These are phyloP conservation scores for Leishmania tarentolae DNA, from an alignment of 208 protist species.

Conservation along the genomic window DNA sequence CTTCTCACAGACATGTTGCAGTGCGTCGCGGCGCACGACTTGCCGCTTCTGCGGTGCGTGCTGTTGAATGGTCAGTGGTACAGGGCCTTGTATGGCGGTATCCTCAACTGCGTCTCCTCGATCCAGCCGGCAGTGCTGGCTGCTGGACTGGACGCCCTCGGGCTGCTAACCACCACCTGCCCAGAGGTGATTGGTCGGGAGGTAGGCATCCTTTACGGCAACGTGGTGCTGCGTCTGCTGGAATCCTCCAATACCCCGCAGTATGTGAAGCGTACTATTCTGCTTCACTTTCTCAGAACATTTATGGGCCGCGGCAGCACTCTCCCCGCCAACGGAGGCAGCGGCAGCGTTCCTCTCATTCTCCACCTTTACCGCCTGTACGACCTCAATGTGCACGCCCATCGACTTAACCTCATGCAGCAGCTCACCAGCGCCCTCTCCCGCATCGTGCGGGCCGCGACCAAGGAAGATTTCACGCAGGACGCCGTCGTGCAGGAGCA, in stretches of 20 bases:
- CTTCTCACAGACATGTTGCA: conserved; percentile 66
- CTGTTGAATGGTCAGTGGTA: conserved; percentile 45
- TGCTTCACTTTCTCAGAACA: conserved; percentile 80
- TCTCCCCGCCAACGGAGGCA: conserved; percentile 1
- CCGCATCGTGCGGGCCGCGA: conserved; percentile 70
- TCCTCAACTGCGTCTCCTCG: conserved; percentile 91
- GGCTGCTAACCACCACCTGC: conserved; percentile 72
- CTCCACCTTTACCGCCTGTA: conserved; percentile 77
- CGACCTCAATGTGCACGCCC: conserved; percentile 80
- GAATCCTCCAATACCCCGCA: conserved; percentile 89
- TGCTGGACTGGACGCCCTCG: conserved; percentile 86
- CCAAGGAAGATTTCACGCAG: conserved; percentile 37
- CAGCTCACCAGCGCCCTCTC: conserved; percentile 78
- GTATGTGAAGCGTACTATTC: conserved; percentile 86
- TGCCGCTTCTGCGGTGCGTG: conserved; percentile 45
- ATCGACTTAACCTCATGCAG: conserved; percentile 83
- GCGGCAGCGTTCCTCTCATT: conserved; percentile 40
- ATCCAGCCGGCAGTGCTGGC: conserved; percentile 83
- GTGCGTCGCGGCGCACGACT: conserved; percentile 30
- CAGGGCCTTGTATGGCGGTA: conserved; percentile 77
- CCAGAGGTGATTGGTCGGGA: conserved; percentile 61
- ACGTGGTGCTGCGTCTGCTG: conserved; percentile 91
- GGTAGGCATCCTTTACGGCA: conserved; percentile 92
- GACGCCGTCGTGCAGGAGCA: conserved; percentile 31
- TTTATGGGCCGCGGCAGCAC: conserved; percentile 40